These are phyloP conservation scores for Populus davidiana DNA, from an alignment of 345 rosid genomes.

Conservation along the genomic window DNA sequence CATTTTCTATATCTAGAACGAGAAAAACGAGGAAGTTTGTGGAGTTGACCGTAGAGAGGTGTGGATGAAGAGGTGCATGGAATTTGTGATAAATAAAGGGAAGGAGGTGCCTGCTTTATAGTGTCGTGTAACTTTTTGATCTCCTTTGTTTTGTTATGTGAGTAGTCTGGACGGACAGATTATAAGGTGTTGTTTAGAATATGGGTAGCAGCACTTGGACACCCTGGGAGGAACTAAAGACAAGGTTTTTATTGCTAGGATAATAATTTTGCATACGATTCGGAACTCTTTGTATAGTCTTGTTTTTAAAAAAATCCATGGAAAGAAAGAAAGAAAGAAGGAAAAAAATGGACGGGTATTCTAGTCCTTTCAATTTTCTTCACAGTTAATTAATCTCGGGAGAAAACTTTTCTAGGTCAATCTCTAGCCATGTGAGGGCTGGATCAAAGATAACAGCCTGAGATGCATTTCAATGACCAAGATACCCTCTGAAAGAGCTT, in stretches of 20 bases:
- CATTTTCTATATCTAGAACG: constrained; percentile 29
- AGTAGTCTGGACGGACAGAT: constrained; percentile 39
- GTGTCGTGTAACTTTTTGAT: constrained; percentile 1
- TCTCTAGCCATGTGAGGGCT: constrained; percentile 44
- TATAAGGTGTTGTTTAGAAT: constrained; percentile 36
- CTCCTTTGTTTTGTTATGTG: constrained; percentile 20
- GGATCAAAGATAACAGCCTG: constrained; percentile 20
- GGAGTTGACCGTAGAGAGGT: not conserved
- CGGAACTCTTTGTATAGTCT: not conserved
- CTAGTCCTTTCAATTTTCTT: not conserved
- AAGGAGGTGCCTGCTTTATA: constrained; percentile 1
- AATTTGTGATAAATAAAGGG: constrained; percentile 30
- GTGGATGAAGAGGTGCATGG: constrained; percentile 20
- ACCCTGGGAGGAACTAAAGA: constrained; percentile 16
- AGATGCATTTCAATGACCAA: constrained; percentile 8
- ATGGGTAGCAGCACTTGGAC: constrained; percentile 47
- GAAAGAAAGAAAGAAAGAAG: not conserved
- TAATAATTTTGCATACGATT: not conserved
- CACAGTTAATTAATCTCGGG: too few species aligned
- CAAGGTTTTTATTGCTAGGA: not conserved
- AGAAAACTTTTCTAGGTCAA: too few species aligned
- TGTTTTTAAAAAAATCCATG: not conserved
- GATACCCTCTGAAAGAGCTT: constrained; percentile 18
- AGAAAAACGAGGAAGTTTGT: not conserved
- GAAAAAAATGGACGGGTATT: not conserved